phyloP scores from a whole-genome alignment of 169 alveolate species.

The Theileria luwenshuni region DNA sequence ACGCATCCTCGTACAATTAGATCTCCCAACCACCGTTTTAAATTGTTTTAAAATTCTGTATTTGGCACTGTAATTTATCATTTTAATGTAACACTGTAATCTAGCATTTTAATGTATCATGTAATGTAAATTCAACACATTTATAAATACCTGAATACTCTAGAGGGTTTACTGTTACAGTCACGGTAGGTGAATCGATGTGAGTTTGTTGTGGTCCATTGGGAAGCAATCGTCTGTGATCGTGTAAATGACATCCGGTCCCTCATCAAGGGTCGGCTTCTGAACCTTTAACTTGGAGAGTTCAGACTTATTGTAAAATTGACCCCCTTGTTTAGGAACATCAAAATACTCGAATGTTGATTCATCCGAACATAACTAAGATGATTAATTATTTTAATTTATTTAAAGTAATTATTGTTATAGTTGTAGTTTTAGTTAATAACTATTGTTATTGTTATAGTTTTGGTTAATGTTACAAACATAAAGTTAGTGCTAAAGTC shows the following conservation, averaged over 20 bases:
- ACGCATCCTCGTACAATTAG: slow-evolving; percentile 88
- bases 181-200: slow-evolving; percentile 47
- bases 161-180: no score
- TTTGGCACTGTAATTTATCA: no score
- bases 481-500: no score
- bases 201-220: slow-evolving; percentile 23
- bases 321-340: background rate
- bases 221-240: slow-evolving; percentile 58
- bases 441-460: no score
- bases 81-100: no score
- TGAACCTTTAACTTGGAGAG: slow-evolving; percentile 15
- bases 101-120: no score
- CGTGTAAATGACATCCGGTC: slow-evolving; percentile 18
- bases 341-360: slow-evolving; percentile 3
- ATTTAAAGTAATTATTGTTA: background rate
- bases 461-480: no score
- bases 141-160: no score
- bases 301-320: background rate
- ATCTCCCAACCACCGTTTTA: no score
- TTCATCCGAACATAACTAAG: slow-evolving; percentile 8
- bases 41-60: no score
- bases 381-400: slow-evolving; percentile 12
- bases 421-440: no score
- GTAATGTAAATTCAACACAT: no score
- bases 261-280: slow-evolving; percentile 38